Evolutionary conservation across 2,329 filamentous ascomycete genomes (phyloP), one percentile per base, ranked within the genome.

Genomic region (Fusarium sp.): DNA sequence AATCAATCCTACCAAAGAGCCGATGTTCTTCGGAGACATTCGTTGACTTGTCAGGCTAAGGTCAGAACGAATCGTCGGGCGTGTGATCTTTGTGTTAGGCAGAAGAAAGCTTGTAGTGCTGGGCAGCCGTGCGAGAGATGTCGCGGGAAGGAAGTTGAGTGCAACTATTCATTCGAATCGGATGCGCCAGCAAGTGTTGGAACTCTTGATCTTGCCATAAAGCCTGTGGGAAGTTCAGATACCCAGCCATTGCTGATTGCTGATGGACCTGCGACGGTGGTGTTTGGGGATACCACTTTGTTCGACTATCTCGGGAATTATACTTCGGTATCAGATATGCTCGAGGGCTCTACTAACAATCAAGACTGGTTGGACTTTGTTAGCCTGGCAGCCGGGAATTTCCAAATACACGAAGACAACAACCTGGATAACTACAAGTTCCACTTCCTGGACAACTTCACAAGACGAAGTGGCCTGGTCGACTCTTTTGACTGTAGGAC

Each of bases 381-480:
- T 6, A 58, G 46, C 3, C 41, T 58, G 0, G 30, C 57, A 1
- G 16, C 57, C 1, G 52, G 40, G 0, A 32, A 58, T 4, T 30
- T 41, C 12, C 57, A 46, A 2, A 9, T 6, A 22, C 5, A 10
- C 7, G 11, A 15, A 11, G 48, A 18, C 2, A 25, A 16, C 12
- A 20, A n/a, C 3, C 53, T 60, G 1, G 57, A 60, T 0, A 47
- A 47, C 2, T 47, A 58, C 15, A 20, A 15, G 1, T 60, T 60
- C 16, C 57, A 60, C 6, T 60, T 60, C 12, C 57, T 60, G 5
- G 57, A 60, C 4, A 47, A 60, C n/a, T 58, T 58, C 13, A 60
- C 57, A 0, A 47, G 20, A 1, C 38, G 43, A 3, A 38, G 30
- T 15, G 53, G 57, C 1, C 1, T 60, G 0, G 20, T 58, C 3